Evolutionary conservation across 148 eudicot species (phyloP).

Genomic region (Selenicereus undatus): DNA sequence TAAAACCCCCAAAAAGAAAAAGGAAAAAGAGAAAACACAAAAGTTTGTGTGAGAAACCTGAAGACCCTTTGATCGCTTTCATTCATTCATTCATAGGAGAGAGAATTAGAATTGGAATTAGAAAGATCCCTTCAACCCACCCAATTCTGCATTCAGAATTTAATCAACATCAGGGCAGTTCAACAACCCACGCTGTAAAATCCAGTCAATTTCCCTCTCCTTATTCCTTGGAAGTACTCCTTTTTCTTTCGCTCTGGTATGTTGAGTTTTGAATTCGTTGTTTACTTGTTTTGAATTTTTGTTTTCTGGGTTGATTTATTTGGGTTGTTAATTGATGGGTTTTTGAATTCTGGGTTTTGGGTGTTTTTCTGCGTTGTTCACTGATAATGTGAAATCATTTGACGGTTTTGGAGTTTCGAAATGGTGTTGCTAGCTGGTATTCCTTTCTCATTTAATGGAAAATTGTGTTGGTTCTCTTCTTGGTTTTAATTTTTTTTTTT

Average conservation of each 20-base stretch:
- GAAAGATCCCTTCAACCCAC: not conserved
- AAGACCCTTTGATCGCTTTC: not conserved
- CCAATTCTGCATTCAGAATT: not conserved
- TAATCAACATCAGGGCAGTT: not conserved
- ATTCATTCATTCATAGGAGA: not conserved
- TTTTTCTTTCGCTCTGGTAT: conserved; percentile 10
- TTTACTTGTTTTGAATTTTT: not conserved
- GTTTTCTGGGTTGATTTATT: not conserved
- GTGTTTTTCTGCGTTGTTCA: not conserved
- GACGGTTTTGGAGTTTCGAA: not conserved
- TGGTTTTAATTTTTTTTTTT: too few species aligned
- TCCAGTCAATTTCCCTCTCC: not conserved
- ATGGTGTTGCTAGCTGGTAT: not conserved
- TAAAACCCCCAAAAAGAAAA: not conserved
- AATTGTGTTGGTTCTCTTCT: not conserved
- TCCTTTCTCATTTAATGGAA: not conserved
- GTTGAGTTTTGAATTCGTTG: conserved; percentile 5
- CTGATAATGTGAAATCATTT: not conserved
- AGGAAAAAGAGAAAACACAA: too few species aligned
- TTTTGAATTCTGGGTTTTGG: not conserved
- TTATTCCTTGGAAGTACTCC: not conserved
- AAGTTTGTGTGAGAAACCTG: not conserved
- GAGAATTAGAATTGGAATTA: not conserved
- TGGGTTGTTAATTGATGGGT: not conserved
- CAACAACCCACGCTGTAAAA: not conserved